Base-by-base conservation (phyloP, 192 early-diverging fungal genomes). In the Globomyces pollinis-pini region DNA sequence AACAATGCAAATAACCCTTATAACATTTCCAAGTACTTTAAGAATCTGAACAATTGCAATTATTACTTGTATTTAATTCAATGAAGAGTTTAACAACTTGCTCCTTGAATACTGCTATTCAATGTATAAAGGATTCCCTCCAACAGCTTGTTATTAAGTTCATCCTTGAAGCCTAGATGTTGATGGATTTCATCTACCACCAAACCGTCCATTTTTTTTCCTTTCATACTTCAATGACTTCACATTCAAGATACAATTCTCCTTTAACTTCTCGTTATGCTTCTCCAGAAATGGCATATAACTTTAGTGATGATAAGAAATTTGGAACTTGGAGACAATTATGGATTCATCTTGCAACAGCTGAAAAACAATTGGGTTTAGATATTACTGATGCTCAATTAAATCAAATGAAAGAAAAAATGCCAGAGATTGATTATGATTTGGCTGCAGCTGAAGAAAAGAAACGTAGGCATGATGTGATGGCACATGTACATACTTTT, bases 401-500 rank as follows among this genome's bases (percentile, higher is more conserved):
- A 38, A 73, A 81, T 45, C 78, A 96, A 72, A 98, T 98, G 96
- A 66, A 86, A 50, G 83, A 72, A 33, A 89, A 96, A 74, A 50
- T 96, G 43, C 66, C 72, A 61, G 84, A 90, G 63, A 94, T 95
- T 65, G 96, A 98, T 74, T 98, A 91, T 69, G 75, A 66, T 31
- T 62, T 93, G 34, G 96, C 93, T 32, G 86, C 84, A 31, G 83
- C 70, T 28, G 96, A 98, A 70, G 96, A 98, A 64, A 89, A 91
- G 80, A 81, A 84, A 50, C 80, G 93, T 13, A 79, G 96, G 13
- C 96, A 98, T 73, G 96, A 98, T 73, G 96, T 98, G 42, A 98
- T 98, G 93, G 93, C 96, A n/a, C 96, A 98, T 65, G 96, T 98
- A 28, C 93, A 98, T 72, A 88, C 93, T 15, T 91, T 91, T 73